A percentile compares a stretch with the other conserved stretches of the same genome.
Evolutionary conservation across 1,139 yeast species (phyloP).

Genomic region (Candida freyschussii): DNA sequence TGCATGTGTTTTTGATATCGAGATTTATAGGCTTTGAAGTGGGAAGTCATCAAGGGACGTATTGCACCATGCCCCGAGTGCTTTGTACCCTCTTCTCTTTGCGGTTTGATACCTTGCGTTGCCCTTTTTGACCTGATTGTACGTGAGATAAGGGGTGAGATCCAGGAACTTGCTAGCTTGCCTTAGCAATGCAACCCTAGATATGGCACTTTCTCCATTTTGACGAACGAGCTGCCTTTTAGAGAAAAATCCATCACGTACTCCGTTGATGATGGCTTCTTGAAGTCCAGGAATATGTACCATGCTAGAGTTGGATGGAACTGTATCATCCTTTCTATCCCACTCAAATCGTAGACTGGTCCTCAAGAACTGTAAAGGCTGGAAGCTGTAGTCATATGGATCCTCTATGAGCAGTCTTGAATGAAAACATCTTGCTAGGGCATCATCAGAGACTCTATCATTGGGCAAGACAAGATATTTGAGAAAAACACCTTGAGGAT

Average conservation of each 20-base stretch:
- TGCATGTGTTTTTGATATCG: conserved; percentile 2
- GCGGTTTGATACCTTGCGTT: conserved; percentile 17
- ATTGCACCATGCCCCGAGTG: conserved; percentile 20
- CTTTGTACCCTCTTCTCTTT: conserved; percentile 11
- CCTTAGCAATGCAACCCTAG: conserved; percentile 31
- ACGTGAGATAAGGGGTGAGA: conserved; percentile 21
- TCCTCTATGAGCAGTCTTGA: conserved; percentile 28
- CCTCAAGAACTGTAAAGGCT: conserved; percentile 8
- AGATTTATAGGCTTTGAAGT: conserved; percentile 1
- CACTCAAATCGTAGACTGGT: conserved; percentile 26
- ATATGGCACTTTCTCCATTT: conserved; percentile 42
- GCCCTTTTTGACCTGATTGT: conserved; percentile 24
- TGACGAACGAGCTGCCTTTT: conserved; percentile 41
- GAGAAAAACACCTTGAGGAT: conserved; percentile 40
- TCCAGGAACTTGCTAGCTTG: conserved; percentile 15
- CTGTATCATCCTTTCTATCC: conserved; percentile 21
- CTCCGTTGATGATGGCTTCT: conserved; percentile 50
- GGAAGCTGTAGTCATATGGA: neutral
- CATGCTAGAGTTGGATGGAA: conserved; percentile 36
- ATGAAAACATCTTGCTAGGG: conserved; percentile 51
- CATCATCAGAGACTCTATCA: conserved; percentile 28
- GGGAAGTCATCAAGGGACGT: conserved; percentile 22
- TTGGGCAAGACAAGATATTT: conserved; percentile 51
- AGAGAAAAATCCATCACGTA: conserved; percentile 45
- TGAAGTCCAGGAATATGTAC: conserved; percentile 29